These are phyloP conservation scores for Glutinoglossum americanum DNA, from an alignment of 495 filamentous ascomycete genomes.

Conservation along the genomic window DNA sequence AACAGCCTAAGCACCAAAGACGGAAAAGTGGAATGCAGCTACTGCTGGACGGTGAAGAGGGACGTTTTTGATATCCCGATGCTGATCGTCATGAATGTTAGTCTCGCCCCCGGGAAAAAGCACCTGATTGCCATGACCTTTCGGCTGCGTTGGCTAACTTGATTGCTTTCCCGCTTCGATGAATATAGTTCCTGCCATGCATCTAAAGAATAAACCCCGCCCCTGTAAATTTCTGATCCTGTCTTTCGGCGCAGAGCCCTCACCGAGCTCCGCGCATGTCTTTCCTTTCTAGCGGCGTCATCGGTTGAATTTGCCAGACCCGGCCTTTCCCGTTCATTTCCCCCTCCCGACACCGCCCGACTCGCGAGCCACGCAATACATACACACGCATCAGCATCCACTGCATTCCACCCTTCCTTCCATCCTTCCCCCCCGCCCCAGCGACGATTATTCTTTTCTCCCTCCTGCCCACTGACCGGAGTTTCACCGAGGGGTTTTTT, in stretches of 20 bases:
- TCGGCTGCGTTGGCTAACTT: not conserved
- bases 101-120: too few species aligned
- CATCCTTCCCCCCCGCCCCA: not conserved
- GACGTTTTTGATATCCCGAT: slow-evolving; percentile 98
- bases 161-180: too few species aligned
- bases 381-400: too few species aligned
- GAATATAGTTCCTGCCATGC: not conserved
- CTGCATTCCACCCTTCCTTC: too few species aligned
- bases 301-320: too few species aligned
- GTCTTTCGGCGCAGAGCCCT: not conserved
- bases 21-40: slow-evolving; percentile 82
- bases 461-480: too few species aligned
- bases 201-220: not conserved
- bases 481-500: too few species aligned
- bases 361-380: too few species aligned
- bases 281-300: not conserved
- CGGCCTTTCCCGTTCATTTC: not conserved
- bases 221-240: not conserved
- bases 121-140: too few species aligned
- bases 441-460: not conserved
- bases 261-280: not conserved
- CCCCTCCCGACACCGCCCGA: too few species aligned
- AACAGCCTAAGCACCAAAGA: slow-evolving; percentile 55
- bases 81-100: slow-evolving; percentile 92
- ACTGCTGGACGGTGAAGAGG: slow-evolving; percentile 88